Percentiles rank a stretch among this genome's conserved stretches.
Evolutionary conservation across 305 asterid species (phyloP).

Genomic region (Rubia occidens): DNA sequence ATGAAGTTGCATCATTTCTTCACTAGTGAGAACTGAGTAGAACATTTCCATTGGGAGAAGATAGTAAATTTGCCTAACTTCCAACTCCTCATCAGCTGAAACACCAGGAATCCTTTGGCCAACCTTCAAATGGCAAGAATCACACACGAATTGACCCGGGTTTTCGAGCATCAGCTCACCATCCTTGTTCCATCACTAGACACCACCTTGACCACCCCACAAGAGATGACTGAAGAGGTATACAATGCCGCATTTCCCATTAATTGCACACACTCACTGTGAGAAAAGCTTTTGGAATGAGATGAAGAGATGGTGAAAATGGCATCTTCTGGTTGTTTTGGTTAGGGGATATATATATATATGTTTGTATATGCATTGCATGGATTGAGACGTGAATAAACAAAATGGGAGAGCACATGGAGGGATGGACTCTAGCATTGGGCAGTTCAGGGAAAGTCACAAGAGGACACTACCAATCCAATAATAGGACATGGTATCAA

Average conservation of each 20-base stretch:
- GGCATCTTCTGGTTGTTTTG: slow-evolving; percentile 2
- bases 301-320: not conserved
- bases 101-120: slow-evolving; percentile 54
- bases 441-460: slow-evolving; percentile 24
- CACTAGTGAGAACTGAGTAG: slow-evolving; percentile 55
- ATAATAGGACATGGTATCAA: slow-evolving; percentile 43
- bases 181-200: slow-evolving; percentile 35
- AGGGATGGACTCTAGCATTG: slow-evolving; percentile 32
- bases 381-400: slow-evolving; percentile 20
- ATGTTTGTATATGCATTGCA: slow-evolving; percentile 18
- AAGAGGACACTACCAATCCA: slow-evolving; percentile 51
- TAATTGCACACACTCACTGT: not conserved
- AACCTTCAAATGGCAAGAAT: slow-evolving; percentile 32
- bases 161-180: slow-evolving; percentile 42
- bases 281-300: not conserved
- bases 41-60: slow-evolving; percentile 68
- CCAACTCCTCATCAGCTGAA: slow-evolving; percentile 51
- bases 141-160: slow-evolving; percentile 52
- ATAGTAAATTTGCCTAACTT: slow-evolving; percentile 35
- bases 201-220: slow-evolving; percentile 31
- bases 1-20: slow-evolving; percentile 35
- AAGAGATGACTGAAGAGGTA: slow-evolving; percentile 41
- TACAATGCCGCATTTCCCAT: slow-evolving; percentile 66
- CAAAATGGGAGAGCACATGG: slow-evolving; percentile 37
- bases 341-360: slow-evolving; percentile 12